A percentile compares a stretch with the other conserved stretches of the same genome.
Conservation (phyloP, 176 grass and related monocot genomes). For the Thalia dealbata region DNA sequence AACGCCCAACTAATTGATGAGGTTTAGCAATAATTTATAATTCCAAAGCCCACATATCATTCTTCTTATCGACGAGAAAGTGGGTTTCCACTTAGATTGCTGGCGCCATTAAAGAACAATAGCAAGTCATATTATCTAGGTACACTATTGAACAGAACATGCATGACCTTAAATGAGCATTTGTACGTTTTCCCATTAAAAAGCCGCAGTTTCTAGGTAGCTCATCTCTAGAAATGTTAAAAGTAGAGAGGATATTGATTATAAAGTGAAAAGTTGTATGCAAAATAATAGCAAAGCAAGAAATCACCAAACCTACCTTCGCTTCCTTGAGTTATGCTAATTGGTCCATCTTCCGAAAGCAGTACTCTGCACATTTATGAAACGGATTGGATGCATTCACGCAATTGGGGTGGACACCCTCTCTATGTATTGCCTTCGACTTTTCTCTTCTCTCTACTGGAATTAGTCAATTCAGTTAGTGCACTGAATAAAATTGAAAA, state of each 20-base stretch:
- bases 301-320: background rate
- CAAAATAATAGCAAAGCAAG: background rate
- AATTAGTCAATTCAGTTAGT: background rate
- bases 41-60: background rate
- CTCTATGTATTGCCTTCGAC: constrained; percentile 28
- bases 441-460: constrained; percentile 22
- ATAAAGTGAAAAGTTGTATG: background rate
- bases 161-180: background rate
- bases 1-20: background rate
- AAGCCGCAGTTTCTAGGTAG: background rate
- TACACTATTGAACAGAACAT: no score
- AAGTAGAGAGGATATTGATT: background rate
- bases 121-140: background rate
- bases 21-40: background rate
- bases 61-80: background rate
- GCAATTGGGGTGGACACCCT: constrained; percentile 52
- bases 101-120: background rate
- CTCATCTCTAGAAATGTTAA: background rate
- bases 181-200: background rate
- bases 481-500: background rate
- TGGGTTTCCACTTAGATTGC: background rate
- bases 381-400: constrained; percentile 75
- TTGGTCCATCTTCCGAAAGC: constrained; percentile 32
- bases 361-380: constrained; percentile 64
- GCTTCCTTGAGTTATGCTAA: constrained; percentile 10